Percentiles rank a stretch among this genome's conserved stretches.
Conservation (phyloP, 768 basidiomycete species). For the Pholiota molesta region DNA sequence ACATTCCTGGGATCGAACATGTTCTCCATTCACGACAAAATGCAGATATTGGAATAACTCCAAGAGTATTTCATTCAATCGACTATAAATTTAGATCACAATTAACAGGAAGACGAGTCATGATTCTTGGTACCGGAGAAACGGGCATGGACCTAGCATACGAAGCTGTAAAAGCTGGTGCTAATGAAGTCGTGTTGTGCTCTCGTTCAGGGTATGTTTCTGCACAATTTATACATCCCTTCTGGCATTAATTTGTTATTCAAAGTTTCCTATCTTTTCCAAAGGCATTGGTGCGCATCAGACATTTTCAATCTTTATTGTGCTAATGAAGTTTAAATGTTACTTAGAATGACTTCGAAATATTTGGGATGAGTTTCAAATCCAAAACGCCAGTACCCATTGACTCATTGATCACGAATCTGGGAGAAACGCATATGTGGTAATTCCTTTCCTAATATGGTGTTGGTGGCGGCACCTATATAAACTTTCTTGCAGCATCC, state of each 20-base stretch:
- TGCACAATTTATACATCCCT: neutral
- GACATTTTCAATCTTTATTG: no score
- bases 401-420: slow-evolving; percentile 57
- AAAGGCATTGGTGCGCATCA: slow-evolving; percentile 46
- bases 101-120: slow-evolving; percentile 46
- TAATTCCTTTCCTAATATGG: slow-evolving; percentile 6
- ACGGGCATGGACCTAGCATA: slow-evolving; percentile 65
- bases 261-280: slow-evolving; percentile 59
- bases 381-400: slow-evolving; percentile 43
- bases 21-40: slow-evolving; percentile 27
- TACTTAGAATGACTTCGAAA: slow-evolving; percentile 52
- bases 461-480: neutral
- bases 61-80: slow-evolving; percentile 48
- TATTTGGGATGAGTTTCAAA: slow-evolving; percentile 51
- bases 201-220: slow-evolving; percentile 45
- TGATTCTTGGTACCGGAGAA: slow-evolving; percentile 64
- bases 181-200: slow-evolving; percentile 55
- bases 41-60: slow-evolving; percentile 17
- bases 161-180: slow-evolving; percentile 50
- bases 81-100: slow-evolving; percentile 52
- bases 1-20: slow-evolving; percentile 50
- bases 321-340: neutral
- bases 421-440: slow-evolving; percentile 58
- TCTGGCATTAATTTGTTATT: neutral
- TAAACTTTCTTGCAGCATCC: slow-evolving; percentile 42